Conservation (phyloP, 2,329 filamentous ascomycete genomes). For the Ascomycota sp. region DNA sequence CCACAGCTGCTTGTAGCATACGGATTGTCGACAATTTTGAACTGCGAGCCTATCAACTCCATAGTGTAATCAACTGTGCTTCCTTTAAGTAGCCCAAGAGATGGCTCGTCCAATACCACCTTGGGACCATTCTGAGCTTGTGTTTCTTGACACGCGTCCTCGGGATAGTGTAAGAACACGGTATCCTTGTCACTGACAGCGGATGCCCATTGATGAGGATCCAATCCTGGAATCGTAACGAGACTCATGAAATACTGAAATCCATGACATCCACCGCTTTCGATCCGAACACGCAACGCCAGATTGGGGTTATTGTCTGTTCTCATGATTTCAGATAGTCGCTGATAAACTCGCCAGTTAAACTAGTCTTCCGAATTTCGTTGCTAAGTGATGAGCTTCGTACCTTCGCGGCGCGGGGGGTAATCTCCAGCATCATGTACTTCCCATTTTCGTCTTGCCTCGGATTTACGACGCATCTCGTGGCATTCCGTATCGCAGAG, state of each 20-base stretch:
- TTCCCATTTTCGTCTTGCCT: slow-evolving; percentile 65
- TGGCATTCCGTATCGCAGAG: slow-evolving; percentile 17
- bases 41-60: slow-evolving; percentile 76
- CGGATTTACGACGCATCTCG: slow-evolving; percentile 44
- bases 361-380: not conserved
- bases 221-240: slow-evolving; percentile 33
- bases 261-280: slow-evolving; percentile 87
- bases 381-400: slow-evolving; percentile 3
- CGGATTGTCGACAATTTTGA: slow-evolving; percentile 91
- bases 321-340: slow-evolving; percentile 57
- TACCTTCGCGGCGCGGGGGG: slow-evolving; percentile 62
- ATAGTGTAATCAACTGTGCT: slow-evolving; percentile 94
- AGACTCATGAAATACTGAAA: slow-evolving; percentile 95
- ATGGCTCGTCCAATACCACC: slow-evolving; percentile 74
- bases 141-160: slow-evolving; percentile 15
- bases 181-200: slow-evolving; percentile 56
- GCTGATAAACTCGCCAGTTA: slow-evolving; percentile 19
- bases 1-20: slow-evolving; percentile 84
- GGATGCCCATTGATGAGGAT: slow-evolving; percentile 13
- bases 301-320: slow-evolving; percentile 57
- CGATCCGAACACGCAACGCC: slow-evolving; percentile 78
- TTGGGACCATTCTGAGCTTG: slow-evolving; percentile 30
- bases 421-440: slow-evolving; percentile 69
- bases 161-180: slow-evolving; percentile 52
- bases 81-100: slow-evolving; percentile 71